phyloP scores from a whole-genome alignment of 768 basidiomycete genomes.

The Mycena galericulata region DNA sequence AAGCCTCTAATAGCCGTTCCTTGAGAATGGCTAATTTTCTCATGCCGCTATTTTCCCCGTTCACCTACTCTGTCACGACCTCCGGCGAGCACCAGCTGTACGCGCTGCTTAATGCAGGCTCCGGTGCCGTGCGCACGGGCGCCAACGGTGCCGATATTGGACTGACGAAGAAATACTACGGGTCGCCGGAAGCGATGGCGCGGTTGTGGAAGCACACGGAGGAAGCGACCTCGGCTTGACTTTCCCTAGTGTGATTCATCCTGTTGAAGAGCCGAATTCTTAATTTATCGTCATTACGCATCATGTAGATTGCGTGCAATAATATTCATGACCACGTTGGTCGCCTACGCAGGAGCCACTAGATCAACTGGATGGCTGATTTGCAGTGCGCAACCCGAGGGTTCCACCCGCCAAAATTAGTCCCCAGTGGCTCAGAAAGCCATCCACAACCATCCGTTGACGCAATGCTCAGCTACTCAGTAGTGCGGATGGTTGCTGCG shows the following conservation, averaged over 20 bases:
- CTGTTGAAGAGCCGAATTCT: not conserved
- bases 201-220: constrained; percentile 32
- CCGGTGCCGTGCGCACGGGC: constrained; percentile 23
- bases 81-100: constrained; percentile 29
- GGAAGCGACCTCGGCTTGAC: constrained; percentile 17
- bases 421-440: too few relatives aligned
- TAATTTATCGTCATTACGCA: too few relatives aligned
- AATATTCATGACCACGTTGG: too few relatives aligned
- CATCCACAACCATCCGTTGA: too few relatives aligned
- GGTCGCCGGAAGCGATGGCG: constrained; percentile 18
- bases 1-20: constrained; percentile 11
- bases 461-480: too few relatives aligned
- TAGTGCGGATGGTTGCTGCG: too few relatives aligned
- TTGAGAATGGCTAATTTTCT: not conserved
- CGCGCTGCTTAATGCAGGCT: constrained; percentile 19
- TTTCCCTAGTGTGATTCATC: not conserved
- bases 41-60: constrained; percentile 11
- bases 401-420: too few relatives aligned
- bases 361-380: too few relatives aligned
- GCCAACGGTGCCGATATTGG: constrained; percentile 26
- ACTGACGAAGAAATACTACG: constrained; percentile 16
- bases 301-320: too few relatives aligned
- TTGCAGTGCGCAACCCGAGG: too few relatives aligned
- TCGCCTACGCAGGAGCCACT: too few relatives aligned
- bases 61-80: constrained; percentile 20